Conservation (phyloP, 805 yeast species). For the Monosporozyma yasuniensis region DNA sequence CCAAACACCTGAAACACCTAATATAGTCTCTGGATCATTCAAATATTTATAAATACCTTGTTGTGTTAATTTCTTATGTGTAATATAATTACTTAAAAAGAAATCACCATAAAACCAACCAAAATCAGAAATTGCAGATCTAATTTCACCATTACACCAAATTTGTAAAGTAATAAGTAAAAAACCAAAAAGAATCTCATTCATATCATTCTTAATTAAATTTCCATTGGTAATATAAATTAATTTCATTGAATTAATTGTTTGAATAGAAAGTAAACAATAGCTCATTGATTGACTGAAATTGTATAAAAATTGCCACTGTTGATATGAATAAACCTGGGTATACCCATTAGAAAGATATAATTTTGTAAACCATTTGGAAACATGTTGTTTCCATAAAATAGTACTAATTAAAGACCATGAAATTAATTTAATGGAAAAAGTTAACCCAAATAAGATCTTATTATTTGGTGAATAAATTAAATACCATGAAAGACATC, state of each 20-base stretch:
- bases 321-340: conserved; percentile 55
- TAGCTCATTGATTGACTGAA: conserved; percentile 46
- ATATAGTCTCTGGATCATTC: conserved; percentile 72
- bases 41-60: conserved; percentile 76
- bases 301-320: conserved; percentile 64
- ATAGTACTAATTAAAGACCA: conserved; percentile 42
- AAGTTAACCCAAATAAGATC: conserved; percentile 34
- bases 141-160: conserved; percentile 62
- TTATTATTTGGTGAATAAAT: conserved; percentile 19
- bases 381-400: conserved; percentile 49
- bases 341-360: conserved; percentile 57
- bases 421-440: conserved; percentile 42
- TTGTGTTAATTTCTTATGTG: conserved; percentile 47
- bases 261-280: conserved; percentile 38
- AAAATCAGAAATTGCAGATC: conserved; percentile 64
- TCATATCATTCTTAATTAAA: neutral
- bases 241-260: conserved; percentile 25
- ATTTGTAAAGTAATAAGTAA: conserved; percentile 49
- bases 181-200: conserved; percentile 40
- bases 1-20: conserved; percentile 75
- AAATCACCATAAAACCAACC: conserved; percentile 92
- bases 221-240: neutral
- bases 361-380: conserved; percentile 54
- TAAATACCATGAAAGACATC: conserved; percentile 31
- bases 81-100: conserved; percentile 49